Percentiles rank a stretch among this genome's conserved stretches.
Evolutionary conservation across 805 yeast genomes (phyloP).

Genomic region (Cyberlindnera bimundalis): DNA sequence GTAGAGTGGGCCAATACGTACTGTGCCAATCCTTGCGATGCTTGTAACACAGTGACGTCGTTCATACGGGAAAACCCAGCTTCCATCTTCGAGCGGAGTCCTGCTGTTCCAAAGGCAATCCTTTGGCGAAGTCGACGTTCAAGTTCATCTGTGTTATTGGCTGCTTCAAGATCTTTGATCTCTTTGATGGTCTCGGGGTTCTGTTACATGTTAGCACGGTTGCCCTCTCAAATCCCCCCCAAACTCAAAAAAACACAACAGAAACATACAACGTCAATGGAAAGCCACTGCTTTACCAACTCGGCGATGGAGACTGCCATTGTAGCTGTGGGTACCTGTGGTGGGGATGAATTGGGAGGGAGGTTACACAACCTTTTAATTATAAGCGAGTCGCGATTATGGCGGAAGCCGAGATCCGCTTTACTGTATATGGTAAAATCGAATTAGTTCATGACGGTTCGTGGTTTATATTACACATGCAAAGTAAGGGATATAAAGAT

Average conservation of each 20-base stretch:
- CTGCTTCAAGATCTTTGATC: slow-evolving; percentile 42
- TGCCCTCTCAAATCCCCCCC: background rate
- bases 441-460: too few species aligned
- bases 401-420: too few species aligned
- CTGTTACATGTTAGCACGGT: slow-evolving; percentile 8
- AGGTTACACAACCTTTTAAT: too few species aligned
- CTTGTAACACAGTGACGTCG: slow-evolving; percentile 82
- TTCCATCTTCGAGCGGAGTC: slow-evolving; percentile 81
- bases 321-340: background rate
- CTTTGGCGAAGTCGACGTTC: slow-evolving; percentile 52
- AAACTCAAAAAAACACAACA: too few species aligned
- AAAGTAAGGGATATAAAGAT: background rate
- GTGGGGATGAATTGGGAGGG: background rate
- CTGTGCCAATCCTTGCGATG: slow-evolving; percentile 75
- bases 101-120: slow-evolving; percentile 90
- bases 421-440: too few species aligned
- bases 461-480: too few species aligned
- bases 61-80: slow-evolving; percentile 91
- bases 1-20: slow-evolving; percentile 36
- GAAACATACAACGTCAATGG: slow-evolving; percentile 14
- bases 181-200: slow-evolving; percentile 51
- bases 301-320: slow-evolving; percentile 1
- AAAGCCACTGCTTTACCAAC: slow-evolving; percentile 16
- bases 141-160: slow-evolving; percentile 40
- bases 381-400: too few species aligned